Evolutionary conservation across 2,329 filamentous ascomycete genomes (phyloP).

Genomic region (Fusarium sp.): DNA sequence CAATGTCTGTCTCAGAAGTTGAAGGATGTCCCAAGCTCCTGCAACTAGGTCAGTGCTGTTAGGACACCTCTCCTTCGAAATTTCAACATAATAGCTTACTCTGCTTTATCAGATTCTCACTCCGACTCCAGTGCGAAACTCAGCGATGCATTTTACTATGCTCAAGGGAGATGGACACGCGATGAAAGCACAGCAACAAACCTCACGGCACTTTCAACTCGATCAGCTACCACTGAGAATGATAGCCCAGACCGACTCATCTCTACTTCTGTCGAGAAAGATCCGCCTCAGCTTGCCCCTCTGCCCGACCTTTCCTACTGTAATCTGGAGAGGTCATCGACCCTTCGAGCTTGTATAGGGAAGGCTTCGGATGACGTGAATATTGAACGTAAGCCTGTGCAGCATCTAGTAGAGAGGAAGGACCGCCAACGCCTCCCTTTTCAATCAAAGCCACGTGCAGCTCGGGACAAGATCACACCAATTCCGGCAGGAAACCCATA

Average conservation of each 20-base stretch:
- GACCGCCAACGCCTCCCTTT: background rate
- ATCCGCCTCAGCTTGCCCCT: constrained; percentile 45
- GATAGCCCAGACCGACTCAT: background rate
- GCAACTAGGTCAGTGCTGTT: background rate
- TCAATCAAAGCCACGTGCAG: background rate
- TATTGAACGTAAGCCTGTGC: constrained; percentile 39
- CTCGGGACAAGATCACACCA: background rate
- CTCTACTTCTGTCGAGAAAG: background rate
- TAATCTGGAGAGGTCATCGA: constrained; percentile 41
- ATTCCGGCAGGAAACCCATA: constrained; percentile 19
- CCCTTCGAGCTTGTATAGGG: constrained; percentile 45
- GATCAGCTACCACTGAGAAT: background rate
- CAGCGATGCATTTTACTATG: constrained; percentile 44
- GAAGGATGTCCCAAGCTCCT: constrained; percentile 6
- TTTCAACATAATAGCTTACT: background rate
- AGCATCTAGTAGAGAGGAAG: background rate
- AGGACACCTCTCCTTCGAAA: background rate
- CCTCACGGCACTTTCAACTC: background rate
- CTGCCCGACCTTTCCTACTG: constrained; percentile 41
- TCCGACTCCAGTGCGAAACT: constrained; percentile 42
- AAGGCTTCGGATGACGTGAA: constrained; percentile 46
- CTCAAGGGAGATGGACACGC: constrained; percentile 42
- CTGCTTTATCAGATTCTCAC: background rate
- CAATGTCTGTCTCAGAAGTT: constrained; percentile 4
- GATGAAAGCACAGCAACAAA: constrained; percentile 23